These are phyloP conservation scores for Candida jianshihensis DNA, from an alignment of 805 yeast species.

Conservation along the genomic window DNA sequence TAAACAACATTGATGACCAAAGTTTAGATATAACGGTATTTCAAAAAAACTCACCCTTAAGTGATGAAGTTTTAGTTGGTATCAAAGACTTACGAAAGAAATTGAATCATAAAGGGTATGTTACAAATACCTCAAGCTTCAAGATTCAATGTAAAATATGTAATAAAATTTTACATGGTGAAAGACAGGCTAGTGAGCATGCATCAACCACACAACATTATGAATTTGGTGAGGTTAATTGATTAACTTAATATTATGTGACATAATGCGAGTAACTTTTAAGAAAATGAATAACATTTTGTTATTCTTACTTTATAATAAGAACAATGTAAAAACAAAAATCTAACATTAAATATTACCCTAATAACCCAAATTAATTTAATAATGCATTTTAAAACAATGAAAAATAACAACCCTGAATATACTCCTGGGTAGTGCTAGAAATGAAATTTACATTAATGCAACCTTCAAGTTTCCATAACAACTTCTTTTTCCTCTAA, in stretches of 20 bases:
- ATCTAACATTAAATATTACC: background rate
- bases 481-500: constrained; percentile 19
- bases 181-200: constrained; percentile 56
- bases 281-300: background rate
- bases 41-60: constrained; percentile 25
- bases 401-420: too few relatives aligned
- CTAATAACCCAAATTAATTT: too few relatives aligned
- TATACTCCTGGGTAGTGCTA: too few relatives aligned
- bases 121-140: constrained; percentile 59
- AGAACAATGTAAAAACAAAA: constrained; percentile 5
- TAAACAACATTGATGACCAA: constrained; percentile 23
- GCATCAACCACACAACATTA: constrained; percentile 56
- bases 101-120: constrained; percentile 46
- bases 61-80: constrained; percentile 29
- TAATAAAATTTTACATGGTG: constrained; percentile 46
- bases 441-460: too few relatives aligned
- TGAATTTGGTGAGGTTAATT: constrained; percentile 52
- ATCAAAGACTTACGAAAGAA: constrained; percentile 33
- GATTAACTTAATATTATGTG: too few relatives aligned
- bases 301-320: background rate
- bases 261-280: background rate
- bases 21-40: constrained; percentile 37
- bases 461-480: constrained; percentile 11
- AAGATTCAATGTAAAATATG: constrained; percentile 53
- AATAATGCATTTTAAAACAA: too few relatives aligned